Base-by-base conservation (phyloP, 257 asterid genomes). In the Solanum tarapatanum region DNA sequence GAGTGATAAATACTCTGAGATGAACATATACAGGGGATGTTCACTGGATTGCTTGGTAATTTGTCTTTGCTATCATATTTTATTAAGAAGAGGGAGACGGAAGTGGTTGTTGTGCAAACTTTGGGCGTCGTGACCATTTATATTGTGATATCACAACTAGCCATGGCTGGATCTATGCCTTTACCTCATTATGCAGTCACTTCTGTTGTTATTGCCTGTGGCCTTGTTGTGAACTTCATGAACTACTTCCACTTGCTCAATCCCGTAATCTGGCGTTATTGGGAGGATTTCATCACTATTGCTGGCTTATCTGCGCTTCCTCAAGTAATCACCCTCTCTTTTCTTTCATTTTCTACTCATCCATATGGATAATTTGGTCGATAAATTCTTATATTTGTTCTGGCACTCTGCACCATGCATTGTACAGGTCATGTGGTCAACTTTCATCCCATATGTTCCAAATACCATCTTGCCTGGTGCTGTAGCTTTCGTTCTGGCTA, bases 81-180 rank as follows among this genome's bases (percentile, higher is more conserved):
- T 83, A 93, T 95, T 82, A 95, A 96, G 91, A 97, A 97, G 92
- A 93, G 88, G 92, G 99, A 97, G 91, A 92, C 93, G 45, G 99
- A 95, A 90, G 99, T 94, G 37, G 97, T 91, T 33, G 91, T 92
- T 73, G 99, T 96, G 89, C 99, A 97, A 90, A 91, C 97, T 7
- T 88, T 95, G 68, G 99, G 99, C 88, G 98, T 94, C 30, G 87
- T 97, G 75, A 94, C 99, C 72, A 94, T 90, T 21, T 97, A 95
- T 79, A 89, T 94, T 41, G 99, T 97, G 85, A 90, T 96, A 89
- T 86, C 94, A 86, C 99, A 97, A 93, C 91, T 97, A 90, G 96
- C 98, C 62, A 92, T 97, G 87, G 99, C 98, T 68, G 94, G 93
- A 91, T 98, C 99, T 88, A 97, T 97, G 99, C 99, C 99, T 90